These are phyloP conservation scores for Pythium dissotocum DNA, from an alignment of 352 stramenopile genomes.

Conservation along the genomic window DNA sequence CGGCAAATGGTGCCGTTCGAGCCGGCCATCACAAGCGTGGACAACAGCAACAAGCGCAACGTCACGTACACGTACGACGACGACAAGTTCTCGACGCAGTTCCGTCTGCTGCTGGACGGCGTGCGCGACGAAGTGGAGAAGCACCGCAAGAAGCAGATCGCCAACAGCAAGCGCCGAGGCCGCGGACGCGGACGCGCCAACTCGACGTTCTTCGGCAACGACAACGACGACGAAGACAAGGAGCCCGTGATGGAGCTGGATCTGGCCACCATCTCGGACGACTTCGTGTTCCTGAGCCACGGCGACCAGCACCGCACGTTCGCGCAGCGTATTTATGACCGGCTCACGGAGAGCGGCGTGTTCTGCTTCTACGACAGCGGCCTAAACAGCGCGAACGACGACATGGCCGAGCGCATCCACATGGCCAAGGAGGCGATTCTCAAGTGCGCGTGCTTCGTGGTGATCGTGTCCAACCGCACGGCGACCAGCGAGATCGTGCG, in stretches of 20 bases:
- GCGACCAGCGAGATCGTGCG: conserved; percentile 72
- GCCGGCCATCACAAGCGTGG: conserved; percentile 56
- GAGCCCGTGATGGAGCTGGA: conserved; percentile 29
- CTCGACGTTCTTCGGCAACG: conserved; percentile 16
- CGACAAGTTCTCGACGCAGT: conserved; percentile 47
- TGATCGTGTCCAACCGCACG: conserved; percentile 69
- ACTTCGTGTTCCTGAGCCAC: conserved; percentile 75
- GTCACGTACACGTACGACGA: conserved; percentile 75
- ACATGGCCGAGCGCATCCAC: conserved; percentile 68
- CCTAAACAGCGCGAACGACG: conserved; percentile 34
- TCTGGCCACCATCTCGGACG: conserved; percentile 33
- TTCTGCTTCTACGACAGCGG: conserved; percentile 53
- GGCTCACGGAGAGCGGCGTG: conserved; percentile 52
- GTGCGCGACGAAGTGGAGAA: conserved; percentile 79
- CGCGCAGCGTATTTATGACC: conserved; percentile 58
- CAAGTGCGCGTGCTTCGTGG: conserved; percentile 72
- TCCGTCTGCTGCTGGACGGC: conserved; percentile 68
- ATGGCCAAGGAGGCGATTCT: conserved; percentile 78
- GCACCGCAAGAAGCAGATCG: conserved; percentile 53
- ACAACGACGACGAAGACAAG: conserved; percentile 14
- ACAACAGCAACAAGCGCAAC: conserved; percentile 53
- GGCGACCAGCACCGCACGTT: conserved; percentile 71
- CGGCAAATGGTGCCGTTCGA: conserved; percentile 84
- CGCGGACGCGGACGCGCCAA: conserved; percentile 12
- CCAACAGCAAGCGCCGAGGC: conserved; percentile 31